A percentile compares a stretch with the other conserved stretches of the same genome.
phyloP scores from a whole-genome alignment of 306 rosid genomes.

The Pterocarpus macrocarpus region DNA sequence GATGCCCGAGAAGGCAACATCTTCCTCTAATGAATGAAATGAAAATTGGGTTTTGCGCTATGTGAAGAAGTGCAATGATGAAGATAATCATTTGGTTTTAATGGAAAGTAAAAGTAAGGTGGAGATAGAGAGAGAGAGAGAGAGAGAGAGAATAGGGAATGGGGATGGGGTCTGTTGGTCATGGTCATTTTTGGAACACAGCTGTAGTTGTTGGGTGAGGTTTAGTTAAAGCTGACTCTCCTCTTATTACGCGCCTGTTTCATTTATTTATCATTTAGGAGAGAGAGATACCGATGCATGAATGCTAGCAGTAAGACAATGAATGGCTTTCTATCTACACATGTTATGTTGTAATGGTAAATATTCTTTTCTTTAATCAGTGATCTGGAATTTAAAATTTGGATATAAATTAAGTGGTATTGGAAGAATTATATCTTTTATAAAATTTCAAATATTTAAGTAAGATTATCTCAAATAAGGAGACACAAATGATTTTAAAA shows the following conservation, averaged over 20 bases:
- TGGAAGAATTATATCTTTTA: no score
- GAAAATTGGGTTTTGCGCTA: constrained; percentile 35
- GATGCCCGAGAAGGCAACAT: constrained; percentile 9
- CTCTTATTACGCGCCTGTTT: constrained; percentile 21
- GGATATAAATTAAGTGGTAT: no score
- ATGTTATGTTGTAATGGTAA: no score
- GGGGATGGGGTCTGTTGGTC: background rate
- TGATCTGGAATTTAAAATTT: no score
- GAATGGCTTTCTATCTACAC: background rate
- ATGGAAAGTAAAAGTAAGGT: constrained; percentile 37
- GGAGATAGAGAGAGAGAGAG: background rate
- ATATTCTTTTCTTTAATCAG: no score
- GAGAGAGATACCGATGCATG: background rate
- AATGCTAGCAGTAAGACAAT: background rate
- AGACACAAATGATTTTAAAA: no score
- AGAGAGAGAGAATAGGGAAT: background rate
- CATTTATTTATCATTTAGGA: background rate
- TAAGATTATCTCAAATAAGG: no score
- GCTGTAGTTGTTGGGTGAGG: constrained; percentile 45
- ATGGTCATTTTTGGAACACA: constrained; percentile 42
- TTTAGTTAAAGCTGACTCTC: constrained; percentile 19
- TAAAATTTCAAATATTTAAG: no score
- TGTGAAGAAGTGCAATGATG: constrained; percentile 51
- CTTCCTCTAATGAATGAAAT: constrained; percentile 16
- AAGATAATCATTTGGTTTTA: constrained; percentile 58